These are phyloP conservation scores for Mimosa bimucronata DNA, from an alignment of 306 rosid genomes.

Conservation along the genomic window DNA sequence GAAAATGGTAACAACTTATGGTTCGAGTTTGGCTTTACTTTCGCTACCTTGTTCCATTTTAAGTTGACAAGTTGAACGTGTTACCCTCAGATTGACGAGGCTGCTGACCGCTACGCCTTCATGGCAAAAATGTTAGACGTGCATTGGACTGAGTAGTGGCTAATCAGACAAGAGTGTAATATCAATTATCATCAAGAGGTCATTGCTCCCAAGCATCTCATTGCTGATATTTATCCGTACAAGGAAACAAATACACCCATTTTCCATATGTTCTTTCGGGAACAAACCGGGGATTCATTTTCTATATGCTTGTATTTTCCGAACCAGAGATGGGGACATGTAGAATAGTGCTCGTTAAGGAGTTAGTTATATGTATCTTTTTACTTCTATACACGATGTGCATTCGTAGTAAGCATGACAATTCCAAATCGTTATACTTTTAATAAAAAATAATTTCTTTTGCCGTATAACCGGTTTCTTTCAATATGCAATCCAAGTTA, in stretches of 20 bases:
- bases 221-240: neutral
- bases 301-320: neutral
- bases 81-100: slow-evolving; percentile 52
- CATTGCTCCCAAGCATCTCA: neutral
- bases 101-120: slow-evolving; percentile 52
- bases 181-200: neutral
- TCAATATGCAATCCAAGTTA: neutral
- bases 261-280: neutral
- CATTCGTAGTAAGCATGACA: neutral
- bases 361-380: neutral
- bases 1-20: slow-evolving; percentile 59
- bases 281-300: neutral
- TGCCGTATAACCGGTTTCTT: neutral
- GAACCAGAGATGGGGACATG: neutral
- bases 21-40: neutral
- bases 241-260: neutral
- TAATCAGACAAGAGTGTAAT: slow-evolving; percentile 4
- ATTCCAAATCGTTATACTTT: neutral
- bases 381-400: neutral
- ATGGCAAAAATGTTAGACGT: slow-evolving; percentile 53
- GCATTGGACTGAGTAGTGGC: slow-evolving; percentile 44
- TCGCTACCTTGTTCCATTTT: neutral
- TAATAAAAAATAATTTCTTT: neutral
- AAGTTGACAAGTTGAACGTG: neutral
- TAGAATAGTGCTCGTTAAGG: neutral